phyloP scores from a whole-genome alignment of 805 yeast genomes.

The Kodamaea hsintzibuensis region DNA sequence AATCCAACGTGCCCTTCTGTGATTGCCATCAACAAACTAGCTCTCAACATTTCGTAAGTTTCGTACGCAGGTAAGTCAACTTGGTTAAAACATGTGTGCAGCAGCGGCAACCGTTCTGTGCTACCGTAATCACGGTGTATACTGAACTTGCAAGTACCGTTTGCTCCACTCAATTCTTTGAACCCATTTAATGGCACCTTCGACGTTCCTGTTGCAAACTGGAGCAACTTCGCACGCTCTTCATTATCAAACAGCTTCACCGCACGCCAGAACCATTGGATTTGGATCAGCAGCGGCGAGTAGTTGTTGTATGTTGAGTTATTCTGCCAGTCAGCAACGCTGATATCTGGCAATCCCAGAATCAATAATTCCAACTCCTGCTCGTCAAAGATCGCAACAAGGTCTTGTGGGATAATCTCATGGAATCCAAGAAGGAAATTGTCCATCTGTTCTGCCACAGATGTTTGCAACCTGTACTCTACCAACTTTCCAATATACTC shows the following conservation, averaged over 20 bases:
- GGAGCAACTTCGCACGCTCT: slow-evolving; percentile 90
- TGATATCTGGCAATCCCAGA: slow-evolving; percentile 94
- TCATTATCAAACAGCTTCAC: slow-evolving; percentile 91
- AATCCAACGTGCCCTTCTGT: slow-evolving; percentile 97
- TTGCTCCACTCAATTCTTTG: slow-evolving; percentile 82
- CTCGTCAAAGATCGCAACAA: slow-evolving; percentile 87
- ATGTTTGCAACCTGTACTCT: slow-evolving; percentile 78
- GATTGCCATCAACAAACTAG: slow-evolving; percentile 77
- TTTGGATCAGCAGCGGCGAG: slow-evolving; percentile 77
- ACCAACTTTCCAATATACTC: slow-evolving; percentile 87
- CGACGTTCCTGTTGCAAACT: slow-evolving; percentile 96
- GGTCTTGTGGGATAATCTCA: slow-evolving; percentile 81
- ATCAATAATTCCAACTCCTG: slow-evolving; percentile 91
- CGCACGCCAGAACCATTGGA: slow-evolving; percentile 98
- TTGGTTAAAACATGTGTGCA: slow-evolving; percentile 97
- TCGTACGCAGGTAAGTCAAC: slow-evolving; percentile 92
- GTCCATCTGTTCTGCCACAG: slow-evolving; percentile 86
- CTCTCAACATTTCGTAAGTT: slow-evolving; percentile 80
- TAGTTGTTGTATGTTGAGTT: slow-evolving; percentile 82
- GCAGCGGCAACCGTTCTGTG: slow-evolving; percentile 84
- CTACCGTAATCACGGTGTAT: slow-evolving; percentile 88
- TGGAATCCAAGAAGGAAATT: slow-evolving; percentile 85
- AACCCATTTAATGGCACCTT: slow-evolving; percentile 96
- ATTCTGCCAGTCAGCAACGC: slow-evolving; percentile 93
- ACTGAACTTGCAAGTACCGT: slow-evolving; percentile 81